A percentile compares a stretch with the other conserved stretches of the same genome.
These are phyloP conservation scores for Ceratobasidium theobromae DNA, from an alignment of 1,284 basidiomycete species.

Conservation along the genomic window DNA sequence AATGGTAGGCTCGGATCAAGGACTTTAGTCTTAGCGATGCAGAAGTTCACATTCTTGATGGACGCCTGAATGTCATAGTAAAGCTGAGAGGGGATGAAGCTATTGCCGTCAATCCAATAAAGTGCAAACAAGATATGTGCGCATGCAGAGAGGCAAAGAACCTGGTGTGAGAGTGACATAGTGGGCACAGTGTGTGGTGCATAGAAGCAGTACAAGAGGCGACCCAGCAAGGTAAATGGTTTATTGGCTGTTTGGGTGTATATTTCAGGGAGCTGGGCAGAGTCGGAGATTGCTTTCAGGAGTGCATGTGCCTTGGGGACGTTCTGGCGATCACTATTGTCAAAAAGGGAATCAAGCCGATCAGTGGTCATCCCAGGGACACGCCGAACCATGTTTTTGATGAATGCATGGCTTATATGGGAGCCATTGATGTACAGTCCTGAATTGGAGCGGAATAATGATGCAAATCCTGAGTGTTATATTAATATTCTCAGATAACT, in stretches of 20 bases:
- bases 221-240: not conserved
- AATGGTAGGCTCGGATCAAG: slow-evolving; percentile 34
- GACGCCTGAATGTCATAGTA: slow-evolving; percentile 39
- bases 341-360: not conserved
- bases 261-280: not conserved
- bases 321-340: not conserved
- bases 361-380: not conserved
- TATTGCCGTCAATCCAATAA: slow-evolving; percentile 10
- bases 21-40: slow-evolving; percentile 39
- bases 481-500: not conserved
- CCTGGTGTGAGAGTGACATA: not conserved
- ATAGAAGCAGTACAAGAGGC: not conserved
- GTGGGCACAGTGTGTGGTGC: not conserved
- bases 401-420: slow-evolving; percentile 1
- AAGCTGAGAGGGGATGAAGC: slow-evolving; percentile 39
- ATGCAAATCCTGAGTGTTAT: slow-evolving; percentile 7
- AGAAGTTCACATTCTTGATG: slow-evolving; percentile 40
- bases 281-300: not conserved
- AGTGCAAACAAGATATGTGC: not conserved
- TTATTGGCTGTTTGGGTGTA: not conserved
- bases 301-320: slow-evolving; percentile 6
- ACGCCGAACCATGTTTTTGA: not conserved
- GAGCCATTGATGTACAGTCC: not conserved
- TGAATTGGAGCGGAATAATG: not conserved
- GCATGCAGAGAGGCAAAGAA: not conserved